Evolutionary conservation across 768 basidiomycete genomes (phyloP), one percentile per base, ranked within the genome.

Genomic region (Suillus luteus): DNA sequence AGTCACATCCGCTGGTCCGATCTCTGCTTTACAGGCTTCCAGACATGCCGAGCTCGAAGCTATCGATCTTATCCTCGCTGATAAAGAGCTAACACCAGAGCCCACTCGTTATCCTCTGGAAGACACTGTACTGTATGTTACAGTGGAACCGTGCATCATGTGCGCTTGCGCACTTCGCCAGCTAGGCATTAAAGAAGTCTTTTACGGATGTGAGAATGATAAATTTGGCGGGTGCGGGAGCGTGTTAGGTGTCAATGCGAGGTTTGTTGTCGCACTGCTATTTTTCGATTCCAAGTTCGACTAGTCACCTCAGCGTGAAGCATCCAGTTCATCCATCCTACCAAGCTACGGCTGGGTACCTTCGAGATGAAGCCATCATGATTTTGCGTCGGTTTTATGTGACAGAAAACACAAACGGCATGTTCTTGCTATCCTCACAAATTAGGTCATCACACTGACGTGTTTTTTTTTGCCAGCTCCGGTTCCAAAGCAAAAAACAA

Each of bases 81-180:
- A 90, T 72, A 77, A 78, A 60, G 60, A 70, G 17, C 82, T 91
- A 66, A 90, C 90, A 9, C 84, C 86, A 27, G 71, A 75, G 40
- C 57, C 66, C 5, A 61, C 64, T 22, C 70, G 74, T 51, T 86
- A 92, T 64, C 92, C 93, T 6, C 83, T 99, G 19, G 82, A 83
- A 1, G 81, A 85, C 11, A 96, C 93, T 24, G 92, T 87, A 2
- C 86, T 99, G 35, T 99, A 99, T 74, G 97, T 99, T 59, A 99
- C 97, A 5, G 97, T 99, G 60, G 96, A 99, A 77, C 97, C 96
- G 0, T 99, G 97, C 77, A 95, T 99, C 74, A 99, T 99, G 97
- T 99, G 97, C 68, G 94, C 95, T 14, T 95, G 93, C 27, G 97
- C 96, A 12, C 83, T 99, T 40, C 85, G 96, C 61, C 97, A 99